Evolutionary conservation across 169 alveolate genomes (phyloP).

Genomic region (Plasmodium inui): DNA sequence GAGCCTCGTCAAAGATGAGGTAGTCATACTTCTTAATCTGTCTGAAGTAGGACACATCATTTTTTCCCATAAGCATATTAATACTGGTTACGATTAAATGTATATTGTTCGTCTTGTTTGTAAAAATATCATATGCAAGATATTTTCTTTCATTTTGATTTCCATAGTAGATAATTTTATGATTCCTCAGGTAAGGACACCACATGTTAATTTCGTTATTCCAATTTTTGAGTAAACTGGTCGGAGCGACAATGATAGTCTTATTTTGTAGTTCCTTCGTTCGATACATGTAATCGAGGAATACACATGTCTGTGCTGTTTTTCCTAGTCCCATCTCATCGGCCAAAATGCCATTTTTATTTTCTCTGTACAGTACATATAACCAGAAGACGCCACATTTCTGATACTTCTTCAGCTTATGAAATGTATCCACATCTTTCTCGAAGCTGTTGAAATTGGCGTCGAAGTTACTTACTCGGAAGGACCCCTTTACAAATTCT

Average conservation of each 20-base stretch:
- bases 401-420: constrained; percentile 87
- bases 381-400: constrained; percentile 92
- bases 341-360: constrained; percentile 89
- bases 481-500: constrained; percentile 69
- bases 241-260: constrained; percentile 88
- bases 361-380: constrained; percentile 81
- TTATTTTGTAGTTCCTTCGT: constrained; percentile 76
- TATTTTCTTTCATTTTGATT: constrained; percentile 82
- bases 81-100: constrained; percentile 52
- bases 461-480: constrained; percentile 39
- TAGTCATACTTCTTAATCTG: constrained; percentile 83
- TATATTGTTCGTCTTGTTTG: constrained; percentile 8
- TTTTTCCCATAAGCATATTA: constrained; percentile 64
- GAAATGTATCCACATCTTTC: constrained; percentile 70
- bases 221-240: constrained; percentile 91
- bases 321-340: constrained; percentile 95
- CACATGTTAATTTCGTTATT: constrained; percentile 87
- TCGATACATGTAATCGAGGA: constrained; percentile 77
- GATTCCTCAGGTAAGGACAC: constrained; percentile 87
- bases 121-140: constrained; percentile 75
- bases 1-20: constrained; percentile 95
- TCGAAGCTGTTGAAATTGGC: constrained; percentile 47
- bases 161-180: constrained; percentile 87
- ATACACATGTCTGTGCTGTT: constrained; percentile 91
- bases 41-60: constrained; percentile 50